Evolutionary conservation across 768 basidiomycete species (phyloP), one percentile per base, ranked within the genome.

Genomic region (Leccinum disarticulatum): DNA sequence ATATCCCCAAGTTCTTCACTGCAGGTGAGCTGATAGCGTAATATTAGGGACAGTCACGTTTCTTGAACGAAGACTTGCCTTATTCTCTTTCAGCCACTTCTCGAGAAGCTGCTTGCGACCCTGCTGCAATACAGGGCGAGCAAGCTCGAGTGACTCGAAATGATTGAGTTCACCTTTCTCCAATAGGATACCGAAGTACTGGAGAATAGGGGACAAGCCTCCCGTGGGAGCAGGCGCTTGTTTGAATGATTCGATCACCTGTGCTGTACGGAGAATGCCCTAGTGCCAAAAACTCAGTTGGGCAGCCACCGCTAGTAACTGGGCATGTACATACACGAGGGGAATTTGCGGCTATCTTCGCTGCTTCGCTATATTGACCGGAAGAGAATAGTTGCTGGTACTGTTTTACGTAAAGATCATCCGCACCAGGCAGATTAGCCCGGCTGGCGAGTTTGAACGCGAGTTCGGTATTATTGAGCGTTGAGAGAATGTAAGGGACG

Each of bases 1-100:
- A 98, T 90, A 70, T 99, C 96, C 41, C 97, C 97, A 27, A 99
- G 87, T 73, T 99, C 96, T 76, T 99, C 97, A 66, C 91, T 95
- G 78, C 97, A 99, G 57, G 96, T 95, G 55, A 99, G 87, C 94
- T 97, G 56, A 46, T 30, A 50, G 53, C 50, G 33, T 15, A 19
- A 65, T 30, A 49, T 72, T 57, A 70, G 56, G 31, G 35, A 22
- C 48, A 27, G 17, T n/a, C 43, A 48, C 27, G 14, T 64, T 74
- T 49, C 6, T 50, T 33, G 30, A 38, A 6, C 3, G 13, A 43
- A 55, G 17, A 55, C 59, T 43, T 60, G 88, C 95, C 87, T 98
- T 99, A 79, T 97, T 98, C 81, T 99, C 97, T 77, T 99, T 99
- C 61, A 99, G 78, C 97, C 97, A 99, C 70, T 98, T 98, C 80